Conservation (phyloP, 805 yeast species). For the Spathaspora girioi region DNA sequence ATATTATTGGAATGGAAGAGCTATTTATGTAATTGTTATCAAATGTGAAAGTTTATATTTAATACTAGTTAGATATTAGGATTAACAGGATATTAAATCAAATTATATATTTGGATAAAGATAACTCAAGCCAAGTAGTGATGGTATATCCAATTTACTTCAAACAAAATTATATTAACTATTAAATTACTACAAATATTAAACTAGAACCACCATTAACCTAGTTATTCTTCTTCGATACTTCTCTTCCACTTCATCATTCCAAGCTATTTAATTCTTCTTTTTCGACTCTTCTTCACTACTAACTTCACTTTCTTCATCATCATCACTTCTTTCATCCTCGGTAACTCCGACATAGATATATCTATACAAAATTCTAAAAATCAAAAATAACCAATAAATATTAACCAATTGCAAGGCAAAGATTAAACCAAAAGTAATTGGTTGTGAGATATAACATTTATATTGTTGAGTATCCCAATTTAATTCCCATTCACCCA, state of each 20-base stretch:
- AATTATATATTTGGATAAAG: too few relatives aligned
- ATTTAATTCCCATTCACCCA: conserved; percentile 76
- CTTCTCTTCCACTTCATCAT: too few relatives aligned
- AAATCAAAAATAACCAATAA: conserved; percentile 83
- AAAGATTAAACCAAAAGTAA: conserved; percentile 72
- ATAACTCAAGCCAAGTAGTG: too few relatives aligned
- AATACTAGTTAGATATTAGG: too few relatives aligned
- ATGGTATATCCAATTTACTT: too few relatives aligned
- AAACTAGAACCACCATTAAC: too few relatives aligned
- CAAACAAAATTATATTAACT: background rate
- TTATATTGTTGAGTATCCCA: conserved; percentile 93
- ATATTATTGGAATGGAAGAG: too few relatives aligned
- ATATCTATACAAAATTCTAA: conserved; percentile 71
- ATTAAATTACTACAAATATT: too few relatives aligned
- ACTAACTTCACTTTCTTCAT: conserved; percentile 43
- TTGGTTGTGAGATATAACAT: conserved; percentile 92
- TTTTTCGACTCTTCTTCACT: conserved; percentile 11
- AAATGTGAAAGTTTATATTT: too few relatives aligned
- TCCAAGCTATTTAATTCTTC: conserved; percentile 1
- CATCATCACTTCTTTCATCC: conserved; percentile 89
- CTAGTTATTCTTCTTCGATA: background rate
- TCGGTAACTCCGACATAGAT: conserved; percentile 51
- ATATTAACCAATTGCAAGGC: conserved; percentile 82
- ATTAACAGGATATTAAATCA: too few relatives aligned
- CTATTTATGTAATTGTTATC: too few relatives aligned